Evolutionary conservation across 148 eudicot species (phyloP), one percentile per base, ranked within the genome.

Genomic region (Polygonum maritimum): DNA sequence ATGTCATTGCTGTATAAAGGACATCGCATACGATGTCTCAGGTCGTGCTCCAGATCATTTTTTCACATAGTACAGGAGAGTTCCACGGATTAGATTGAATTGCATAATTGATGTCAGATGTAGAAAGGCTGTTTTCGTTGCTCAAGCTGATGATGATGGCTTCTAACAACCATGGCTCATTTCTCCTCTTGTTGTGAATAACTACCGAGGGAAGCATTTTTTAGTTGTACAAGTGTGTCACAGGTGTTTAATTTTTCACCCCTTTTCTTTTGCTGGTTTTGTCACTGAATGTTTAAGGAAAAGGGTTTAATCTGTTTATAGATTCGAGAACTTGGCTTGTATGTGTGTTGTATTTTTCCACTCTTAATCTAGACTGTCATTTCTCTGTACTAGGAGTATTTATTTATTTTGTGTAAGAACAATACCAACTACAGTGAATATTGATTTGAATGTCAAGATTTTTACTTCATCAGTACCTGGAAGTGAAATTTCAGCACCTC

Each of bases 141-240:
- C 69, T 60, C 36, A 60, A 26, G 69, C 36, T 60, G 38, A 65
- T 65, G 71, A 65, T 65, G 71, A 15, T 74, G 44, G 72, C 78
- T 74, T 79, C 21, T 54, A 49, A 52, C 73, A 62, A 49, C 77
- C 77, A 74, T 40, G 78, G 81, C 48, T 48, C 40, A 40, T 65
- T 74, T 69, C 48, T 39, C 31, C 47, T 22, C n/a, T 3, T 63
- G 8, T 62, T 51, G 71, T 67, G 71, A 67, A 67, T 67, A 67
- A 15, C 19, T 67, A 22, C 45, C 71, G 71, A 67, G 71, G 45
- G 16, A 67, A 36, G 10, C 71, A 33, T 35, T 65, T 33, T 67
- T 33, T 67, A 67, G 22, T 36, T 36, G 71, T 38, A 67, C 71
- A 67, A 36, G 71, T 15, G 71, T 67, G 71, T 67, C 19, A 36